phyloP scores from a whole-genome alignment of 768 basidiomycete genomes.

The Mycena floridula region DNA sequence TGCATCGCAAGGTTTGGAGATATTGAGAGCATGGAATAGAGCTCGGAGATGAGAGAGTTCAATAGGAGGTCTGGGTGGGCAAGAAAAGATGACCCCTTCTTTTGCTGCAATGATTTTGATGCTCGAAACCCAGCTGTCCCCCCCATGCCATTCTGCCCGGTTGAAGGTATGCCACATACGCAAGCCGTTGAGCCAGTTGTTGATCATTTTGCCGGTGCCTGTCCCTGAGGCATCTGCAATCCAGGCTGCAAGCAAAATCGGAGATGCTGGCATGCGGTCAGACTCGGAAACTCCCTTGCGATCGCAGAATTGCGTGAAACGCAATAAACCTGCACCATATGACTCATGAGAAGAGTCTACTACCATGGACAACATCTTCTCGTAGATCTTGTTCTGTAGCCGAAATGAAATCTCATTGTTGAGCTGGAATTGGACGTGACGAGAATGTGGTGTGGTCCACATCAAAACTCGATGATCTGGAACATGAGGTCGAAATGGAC shows the following conservation, averaged over 20 bases:
- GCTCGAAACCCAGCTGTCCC: slow-evolving; percentile 6
- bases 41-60: slow-evolving; percentile 1
- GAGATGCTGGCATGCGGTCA: slow-evolving; percentile 15
- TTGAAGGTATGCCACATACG: slow-evolving; percentile 7
- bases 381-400: not conserved
- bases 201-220: slow-evolving; percentile 1
- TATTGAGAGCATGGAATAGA: slow-evolving; percentile 3
- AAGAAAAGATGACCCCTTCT: slow-evolving; percentile 2
- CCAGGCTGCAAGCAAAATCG: slow-evolving; percentile 17
- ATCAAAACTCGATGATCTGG: not conserved
- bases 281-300: slow-evolving; percentile 10
- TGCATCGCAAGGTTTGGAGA: slow-evolving; percentile 1
- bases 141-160: slow-evolving; percentile 10
- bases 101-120: slow-evolving; percentile 4
- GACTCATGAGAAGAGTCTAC: slow-evolving; percentile 4
- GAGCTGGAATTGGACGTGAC: not conserved
- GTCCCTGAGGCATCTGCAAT: slow-evolving; percentile 6
- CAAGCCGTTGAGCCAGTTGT: slow-evolving; percentile 12
- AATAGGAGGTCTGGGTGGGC: slow-evolving; percentile 7
- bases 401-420: not conserved
- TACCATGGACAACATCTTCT: not conserved
- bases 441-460: slow-evolving; percentile 9
- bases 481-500: slow-evolving; percentile 6
- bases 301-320: slow-evolving; percentile 25
- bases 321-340: slow-evolving; percentile 21